Base-by-base conservation (phyloP, 2,329 filamentous ascomycete genomes). In the Colletotrichum brevisporum region DNA sequence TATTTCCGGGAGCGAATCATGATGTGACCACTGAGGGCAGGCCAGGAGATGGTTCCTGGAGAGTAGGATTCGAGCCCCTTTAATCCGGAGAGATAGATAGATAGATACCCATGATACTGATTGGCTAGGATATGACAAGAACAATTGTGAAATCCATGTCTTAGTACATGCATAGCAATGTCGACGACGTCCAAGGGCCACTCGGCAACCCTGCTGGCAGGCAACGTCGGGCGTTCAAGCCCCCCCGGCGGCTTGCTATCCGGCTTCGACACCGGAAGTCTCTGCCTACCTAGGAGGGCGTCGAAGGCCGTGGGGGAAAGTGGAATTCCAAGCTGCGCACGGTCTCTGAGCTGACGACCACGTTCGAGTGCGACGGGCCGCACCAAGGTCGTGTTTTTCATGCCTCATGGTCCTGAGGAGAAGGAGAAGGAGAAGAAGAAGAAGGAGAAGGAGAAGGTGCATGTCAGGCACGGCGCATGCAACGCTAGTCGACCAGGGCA, bases 1-100 rank as follows among this genome's bases (percentile, higher is more conserved):
- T 10, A 39, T 52, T 21, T 61, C 55, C 55, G 47, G 62, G 55
- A 24, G 50, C 55, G 43, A 50, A 69, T 61, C 62, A 61, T 69
- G 66, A 66, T 63, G 66, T 66, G 62, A 3, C 21, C 21, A 24
- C 21, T 24, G 21, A 69, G 62, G 43, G 26, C 16, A 52, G 39
- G 43, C 16, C 47, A 24, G 36, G 45, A 60, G 16, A 63, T 53
- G 55, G 21, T 60, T 61, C 54, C 36, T 56, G 31, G 55, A 16
- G 45, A 6, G 55, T 66, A 21, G 31, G n/a, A 56, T 60, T 68
- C 15, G 31, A 51, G 41, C 66, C 54, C 62, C 55, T 56, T 69
- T 45, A 47, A 65, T 61, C 62, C 21, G 62, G 55, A 50, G 62
- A 10, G 9, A 24, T 24, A 69, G 63, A 24, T 24, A 69, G 63